Base-by-base conservation (phyloP, 371 early-diverging fungal genomes). In the Sporodiniella umbellata region DNA sequence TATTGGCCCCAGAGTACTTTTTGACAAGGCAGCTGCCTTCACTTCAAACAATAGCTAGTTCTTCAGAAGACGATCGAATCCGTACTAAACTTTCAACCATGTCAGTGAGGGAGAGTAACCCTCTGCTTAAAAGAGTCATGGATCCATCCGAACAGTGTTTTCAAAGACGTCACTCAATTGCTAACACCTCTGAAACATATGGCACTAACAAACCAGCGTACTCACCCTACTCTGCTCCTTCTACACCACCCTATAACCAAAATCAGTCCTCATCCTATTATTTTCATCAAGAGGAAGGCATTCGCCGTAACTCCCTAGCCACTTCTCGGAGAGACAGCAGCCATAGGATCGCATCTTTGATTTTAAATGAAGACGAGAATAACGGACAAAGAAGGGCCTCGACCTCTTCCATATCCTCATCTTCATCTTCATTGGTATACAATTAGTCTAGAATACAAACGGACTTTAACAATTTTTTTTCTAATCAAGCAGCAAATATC, bases 91-190 rank as follows among this genome's bases (percentile, higher is more conserved):
- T 40, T 12, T 40, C 40, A 17, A 40, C 5, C 7, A 40, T 40
- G 40, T 40, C 40, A 10, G 10, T 40, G 18, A 17, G 15, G 12
- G 40, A 40, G 1, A 18, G 21, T 19, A 18, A 40, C 12, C 40
- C 40, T 19, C 21, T 40, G 15, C 12, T 40, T 10, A 40, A 40
- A 19, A 40, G 40, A 19, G 21, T 40, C 6, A 40, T 40, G 10
- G 40, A 40, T 40, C 40, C 40, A 10, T 2, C 40, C 2, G 40
- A 40, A 15, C 40, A 40, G 10, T 7, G 8, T 5, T 21, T 21
- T 21, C 40, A 40, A 21, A 40, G 40, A 40, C 40, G 40, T 40
- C 40, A 40, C 21, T 40, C 40, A 4, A 40, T 40, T 21, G 40
- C 40, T 6, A 40, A 40, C 12, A 40, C 8, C 12, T 2, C 15